Evolutionary conservation across 1,284 basidiomycete species (phyloP), one percentile per base, ranked within the genome.

Genomic region (Trichosporon ovoides): DNA sequence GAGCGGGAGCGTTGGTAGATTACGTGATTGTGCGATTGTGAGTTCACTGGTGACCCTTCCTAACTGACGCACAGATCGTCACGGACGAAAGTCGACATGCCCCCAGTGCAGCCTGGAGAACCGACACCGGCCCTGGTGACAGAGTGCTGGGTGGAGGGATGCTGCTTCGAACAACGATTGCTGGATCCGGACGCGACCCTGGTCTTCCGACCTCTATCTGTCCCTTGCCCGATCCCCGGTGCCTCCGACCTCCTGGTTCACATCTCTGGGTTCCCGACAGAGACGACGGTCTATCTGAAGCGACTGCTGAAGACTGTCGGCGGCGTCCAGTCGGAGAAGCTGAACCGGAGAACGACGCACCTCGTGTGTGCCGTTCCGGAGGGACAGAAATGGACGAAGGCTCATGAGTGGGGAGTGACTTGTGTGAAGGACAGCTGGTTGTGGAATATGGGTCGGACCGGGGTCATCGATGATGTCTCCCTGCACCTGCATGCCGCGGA

Each of bases 61-160:
- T 20, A 43, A 18, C 33, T 46, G 43, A 59, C 40, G 6, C 4
- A 3, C 48, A 52, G 52, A 14, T 22, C 40, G 18, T 22, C 52
- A 2, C 13, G 22, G 7, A 35, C 51, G 1, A 24, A 22, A 7
- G 49, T 51, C 33, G 31, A 24, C 51, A 52, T 46, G 18, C 28
- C 34, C 3, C 53, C 58, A 1, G 22, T 19, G 11, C 43, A 50
- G 37, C 52, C 52, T 11, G 55, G 48, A 11, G 31, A 22, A 49
- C 16, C 31, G 59, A 28, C 38, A 20, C 56, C 68, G 31, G 56
- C 40, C 20, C 52, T 73, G 2, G 74, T 77, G 14, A 78, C 76
- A 0, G 75, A 77, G 55, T 75, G 73, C 60, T 78, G 74, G 74
- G 65, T 78, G 19, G 76, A 78, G 54, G 68, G 65, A 16, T 77